Evolutionary conservation across 2,329 filamentous ascomycete species (phyloP).

Genomic region (Verticillium dahliae): DNA sequence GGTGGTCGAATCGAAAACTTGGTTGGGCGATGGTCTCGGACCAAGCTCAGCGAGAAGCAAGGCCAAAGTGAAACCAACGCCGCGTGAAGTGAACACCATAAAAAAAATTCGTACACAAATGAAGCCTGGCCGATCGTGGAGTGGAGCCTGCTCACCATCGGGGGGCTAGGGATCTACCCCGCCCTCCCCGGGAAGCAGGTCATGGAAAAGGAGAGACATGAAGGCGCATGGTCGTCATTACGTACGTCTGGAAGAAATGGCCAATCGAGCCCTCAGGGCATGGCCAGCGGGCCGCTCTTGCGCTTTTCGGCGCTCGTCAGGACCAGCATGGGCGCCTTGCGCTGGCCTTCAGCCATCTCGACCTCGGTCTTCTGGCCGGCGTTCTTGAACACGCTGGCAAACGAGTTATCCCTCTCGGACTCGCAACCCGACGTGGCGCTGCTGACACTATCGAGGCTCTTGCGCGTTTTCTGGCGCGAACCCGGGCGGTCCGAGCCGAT

Average conservation of each 20-base stretch:
- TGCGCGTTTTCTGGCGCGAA: constrained; percentile 59
- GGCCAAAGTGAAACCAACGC: not conserved
- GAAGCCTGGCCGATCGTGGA: constrained; percentile 10
- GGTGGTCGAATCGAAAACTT: not conserved
- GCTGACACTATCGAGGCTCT: constrained; percentile 58
- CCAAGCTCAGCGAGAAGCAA: not conserved
- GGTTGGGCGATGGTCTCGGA: not conserved
- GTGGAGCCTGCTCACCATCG: constrained; percentile 3
- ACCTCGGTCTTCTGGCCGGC: constrained; percentile 45
- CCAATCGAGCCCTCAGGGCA: constrained; percentile 3
- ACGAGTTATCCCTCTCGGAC: constrained; percentile 51
- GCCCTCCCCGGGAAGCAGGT: constrained; percentile 6
- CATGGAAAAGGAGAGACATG: constrained; percentile 13
- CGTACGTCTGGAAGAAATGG: constrained; percentile 8
- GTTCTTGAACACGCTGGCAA: constrained; percentile 61
- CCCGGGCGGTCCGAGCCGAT: constrained; percentile 82
- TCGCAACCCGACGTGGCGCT: constrained; percentile 43
- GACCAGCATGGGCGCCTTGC: constrained; percentile 80
- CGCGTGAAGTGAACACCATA: not conserved
- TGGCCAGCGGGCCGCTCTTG: constrained; percentile 47
- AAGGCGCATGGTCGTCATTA: constrained; percentile 13
- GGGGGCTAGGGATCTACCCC: constrained; percentile 10
- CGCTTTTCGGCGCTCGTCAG: constrained; percentile 87
- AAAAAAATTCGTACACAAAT: not conserved
- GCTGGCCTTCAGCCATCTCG: constrained; percentile 55